Evolutionary conservation across 2,329 filamentous ascomycete genomes (phyloP).

Genomic region (Aspergillus novoparasiticus): DNA sequence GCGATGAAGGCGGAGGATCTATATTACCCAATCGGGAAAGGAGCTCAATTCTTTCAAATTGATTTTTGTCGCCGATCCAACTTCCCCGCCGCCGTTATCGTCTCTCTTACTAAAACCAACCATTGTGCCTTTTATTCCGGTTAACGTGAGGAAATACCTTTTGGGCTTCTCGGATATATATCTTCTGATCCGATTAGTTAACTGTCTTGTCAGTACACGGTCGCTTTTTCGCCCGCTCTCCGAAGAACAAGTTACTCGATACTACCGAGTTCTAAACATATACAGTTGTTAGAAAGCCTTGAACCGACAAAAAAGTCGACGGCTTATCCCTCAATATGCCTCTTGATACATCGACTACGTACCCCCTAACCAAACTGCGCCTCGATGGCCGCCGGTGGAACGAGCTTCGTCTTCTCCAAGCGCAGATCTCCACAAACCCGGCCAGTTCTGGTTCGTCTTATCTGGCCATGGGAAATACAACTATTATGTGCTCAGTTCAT

Average conservation of each 20-base stretch:
- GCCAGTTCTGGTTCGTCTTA: slow-evolving; percentile 91
- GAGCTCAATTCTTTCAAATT: slow-evolving; percentile 9
- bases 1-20: slow-evolving; percentile 21
- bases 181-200: background rate
- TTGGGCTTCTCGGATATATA: background rate
- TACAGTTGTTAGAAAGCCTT: background rate
- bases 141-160: background rate
- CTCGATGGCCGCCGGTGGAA: slow-evolving; percentile 93
- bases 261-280: background rate
- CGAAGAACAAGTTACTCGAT: background rate
- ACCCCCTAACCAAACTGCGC: slow-evolving; percentile 80
- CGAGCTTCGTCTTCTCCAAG: slow-evolving; percentile 85
- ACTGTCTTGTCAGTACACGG: background rate
- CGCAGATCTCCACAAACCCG: slow-evolving; percentile 88
- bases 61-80: slow-evolving; percentile 10
- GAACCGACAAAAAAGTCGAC: background rate
- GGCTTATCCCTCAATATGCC: slow-evolving; percentile 64
- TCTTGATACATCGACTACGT: slow-evolving; percentile 89
- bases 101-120: background rate
- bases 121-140: background rate
- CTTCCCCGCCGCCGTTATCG: background rate
- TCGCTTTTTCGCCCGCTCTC: background rate
- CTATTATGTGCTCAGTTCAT: slow-evolving; percentile 88
- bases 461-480: slow-evolving; percentile 96
- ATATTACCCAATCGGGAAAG: slow-evolving; percentile 9